Conservation (phyloP, 257 asterid genomes). For the Gynochthodes officinalis region DNA sequence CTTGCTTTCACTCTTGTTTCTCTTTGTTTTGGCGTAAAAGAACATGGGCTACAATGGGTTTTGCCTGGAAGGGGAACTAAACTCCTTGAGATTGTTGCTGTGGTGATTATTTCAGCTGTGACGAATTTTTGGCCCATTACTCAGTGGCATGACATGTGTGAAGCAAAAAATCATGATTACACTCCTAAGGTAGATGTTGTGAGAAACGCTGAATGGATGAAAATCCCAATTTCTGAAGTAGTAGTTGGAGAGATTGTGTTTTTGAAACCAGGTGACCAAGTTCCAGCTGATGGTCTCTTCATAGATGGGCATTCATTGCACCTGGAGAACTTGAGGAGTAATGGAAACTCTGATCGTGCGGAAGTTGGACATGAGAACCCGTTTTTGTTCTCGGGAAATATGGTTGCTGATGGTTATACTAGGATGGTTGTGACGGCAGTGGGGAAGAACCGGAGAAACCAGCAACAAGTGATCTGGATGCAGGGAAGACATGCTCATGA, state of each 20-base stretch:
- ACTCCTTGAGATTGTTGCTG: constrained; percentile 10
- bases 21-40: constrained; percentile 15
- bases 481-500: constrained; percentile 7
- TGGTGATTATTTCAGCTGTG: constrained; percentile 4
- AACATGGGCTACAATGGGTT: constrained; percentile 5
- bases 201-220: constrained; percentile 5
- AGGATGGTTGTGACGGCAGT: constrained; percentile 20
- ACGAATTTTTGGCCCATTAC: constrained; percentile 7
- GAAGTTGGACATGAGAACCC: constrained; percentile 16
- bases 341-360: neutral
- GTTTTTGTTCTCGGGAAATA: constrained; percentile 10
- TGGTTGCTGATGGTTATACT: constrained; percentile 20
- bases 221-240: neutral
- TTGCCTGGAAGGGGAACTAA: constrained; percentile 15
- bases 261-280: constrained; percentile 17
- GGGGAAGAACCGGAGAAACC: constrained; percentile 14
- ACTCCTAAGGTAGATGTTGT: constrained; percentile 12
- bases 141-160: constrained; percentile 7
- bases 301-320: constrained; percentile 21
- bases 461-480: constrained; percentile 8
- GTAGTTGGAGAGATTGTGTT: constrained; percentile 13
- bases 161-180: neutral
- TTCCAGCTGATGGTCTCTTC: constrained; percentile 22
- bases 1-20: constrained; percentile 8
- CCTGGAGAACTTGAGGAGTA: neutral